Evolutionary conservation across 2,329 filamentous ascomycete species (phyloP).

Genomic region (Trichoderma gracile): DNA sequence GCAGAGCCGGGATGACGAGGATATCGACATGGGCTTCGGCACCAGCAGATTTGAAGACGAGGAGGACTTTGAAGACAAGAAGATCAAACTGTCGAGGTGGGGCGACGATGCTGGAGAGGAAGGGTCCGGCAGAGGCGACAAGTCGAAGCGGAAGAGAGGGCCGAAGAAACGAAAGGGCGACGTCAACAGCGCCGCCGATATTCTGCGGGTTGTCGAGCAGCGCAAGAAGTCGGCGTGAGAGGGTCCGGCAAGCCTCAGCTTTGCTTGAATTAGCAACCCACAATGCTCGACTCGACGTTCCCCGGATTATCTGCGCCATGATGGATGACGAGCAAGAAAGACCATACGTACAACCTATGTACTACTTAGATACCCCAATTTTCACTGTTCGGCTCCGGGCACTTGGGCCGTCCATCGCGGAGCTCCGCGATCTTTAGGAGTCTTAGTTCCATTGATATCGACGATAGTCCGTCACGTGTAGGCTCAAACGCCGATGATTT

Average conservation of each 20-base stretch:
- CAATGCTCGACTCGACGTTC: neutral
- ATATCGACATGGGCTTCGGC: constrained; percentile 94
- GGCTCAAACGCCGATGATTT: constrained; percentile 1
- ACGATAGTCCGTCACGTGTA: neutral
- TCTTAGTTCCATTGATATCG: neutral
- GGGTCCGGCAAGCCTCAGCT: constrained; percentile 15
- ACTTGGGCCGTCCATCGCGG: constrained; percentile 8
- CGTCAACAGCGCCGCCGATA: constrained; percentile 75
- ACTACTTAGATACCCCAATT: constrained; percentile 13
- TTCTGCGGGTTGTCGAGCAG: constrained; percentile 74
- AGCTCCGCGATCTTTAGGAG: constrained; percentile 14
- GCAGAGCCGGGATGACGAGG: constrained; percentile 78
- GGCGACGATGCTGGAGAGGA: constrained; percentile 51
- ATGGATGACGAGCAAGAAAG: neutral
- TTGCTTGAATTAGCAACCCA: neutral
- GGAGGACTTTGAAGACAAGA: constrained; percentile 72
- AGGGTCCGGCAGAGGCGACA: constrained; percentile 47
- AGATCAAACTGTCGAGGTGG: constrained; percentile 69
- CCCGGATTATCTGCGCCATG: neutral
- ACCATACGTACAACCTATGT: neutral
- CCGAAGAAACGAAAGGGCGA: constrained; percentile 77
- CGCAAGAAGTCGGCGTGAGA: constrained; percentile 41
- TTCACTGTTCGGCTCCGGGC: neutral
- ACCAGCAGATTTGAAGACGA: constrained; percentile 85
- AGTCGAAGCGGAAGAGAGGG: constrained; percentile 66